Evolutionary conservation across 495 filamentous ascomycete species (phyloP), one percentile per base, ranked within the genome.

Genomic region (Lichina pygmaea): DNA sequence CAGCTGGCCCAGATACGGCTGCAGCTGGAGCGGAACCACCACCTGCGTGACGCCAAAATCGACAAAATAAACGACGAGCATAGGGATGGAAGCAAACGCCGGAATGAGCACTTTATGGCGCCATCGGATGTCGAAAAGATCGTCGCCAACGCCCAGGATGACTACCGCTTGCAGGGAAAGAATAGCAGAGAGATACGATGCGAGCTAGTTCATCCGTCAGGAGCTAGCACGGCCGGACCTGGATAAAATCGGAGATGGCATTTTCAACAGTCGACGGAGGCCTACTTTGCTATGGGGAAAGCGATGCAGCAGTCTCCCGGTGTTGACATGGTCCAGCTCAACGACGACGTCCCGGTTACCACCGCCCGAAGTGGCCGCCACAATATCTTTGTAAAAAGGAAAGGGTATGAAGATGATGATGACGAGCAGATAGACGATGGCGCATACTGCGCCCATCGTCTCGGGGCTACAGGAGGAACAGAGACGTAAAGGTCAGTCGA

Each of bases 111-210:
- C 74, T 61, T 99, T 99, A 65, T 99, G 91, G 44, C 89, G 76
- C 89, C 89, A 99, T 53, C 91, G 75, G 53, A 99, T 91, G 59
- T 99, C 89, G 61, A 99, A 92, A 11, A 94, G 70, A 58, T 99
- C 89, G 59, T 99, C 89, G 17, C 81, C 81, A 47, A 95, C 78
- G 34, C 89, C 89, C 38, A 99, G 79, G 38, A 94, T 75, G 32
- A 81, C 74, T 46, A 93, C 78, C 30, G 72, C 78, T 61, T 93
- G 83, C 32, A 99, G 70, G 6, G 85, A 91, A 47, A 94, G 72
- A 47, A 94, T 73, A 36, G 85, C 86, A 10, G 89, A 95, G 34
- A 94, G 73, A 57, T 93, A 99, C 31, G 86, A 89, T 36, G 86
- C 84, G 38, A 97, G 73, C 85, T 94, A 37, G 50, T 10, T 38